These are phyloP conservation scores for Claviceps humidiphila DNA, from an alignment of 2,329 filamentous ascomycete species.

Conservation along the genomic window DNA sequence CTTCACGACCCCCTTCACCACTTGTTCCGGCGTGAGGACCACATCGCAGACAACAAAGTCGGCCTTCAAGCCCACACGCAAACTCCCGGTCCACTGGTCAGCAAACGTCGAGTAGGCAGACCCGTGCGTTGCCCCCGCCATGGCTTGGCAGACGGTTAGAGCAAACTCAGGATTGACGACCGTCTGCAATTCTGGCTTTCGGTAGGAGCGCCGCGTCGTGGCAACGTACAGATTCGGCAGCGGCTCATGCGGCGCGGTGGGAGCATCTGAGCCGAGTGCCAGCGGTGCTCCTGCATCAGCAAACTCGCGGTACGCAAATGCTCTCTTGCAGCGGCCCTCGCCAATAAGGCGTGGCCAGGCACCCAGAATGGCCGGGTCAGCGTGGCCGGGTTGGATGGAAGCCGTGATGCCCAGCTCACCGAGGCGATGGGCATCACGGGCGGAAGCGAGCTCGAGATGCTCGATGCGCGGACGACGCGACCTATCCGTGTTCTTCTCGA, in stretches of 20 bases:
- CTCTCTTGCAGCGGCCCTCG: slow-evolving; percentile 36
- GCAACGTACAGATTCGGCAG: slow-evolving; percentile 46
- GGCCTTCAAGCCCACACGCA: slow-evolving; percentile 39
- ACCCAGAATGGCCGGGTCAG: slow-evolving; percentile 46
- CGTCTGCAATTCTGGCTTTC: slow-evolving; percentile 28
- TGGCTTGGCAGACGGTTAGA: slow-evolving; percentile 37
- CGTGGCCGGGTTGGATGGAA: slow-evolving; percentile 44
- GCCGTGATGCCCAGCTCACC: slow-evolving; percentile 47
- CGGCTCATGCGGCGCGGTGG: slow-evolving; percentile 42
- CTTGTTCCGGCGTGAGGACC: slow-evolving; percentile 30
- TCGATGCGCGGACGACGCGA: slow-evolving; percentile 48
- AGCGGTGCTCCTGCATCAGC: slow-evolving; percentile 38
- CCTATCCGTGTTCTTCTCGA: slow-evolving; percentile 29
- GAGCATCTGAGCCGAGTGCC: slow-evolving; percentile 45
- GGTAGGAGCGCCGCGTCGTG: slow-evolving; percentile 41
- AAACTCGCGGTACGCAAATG: slow-evolving; percentile 52
- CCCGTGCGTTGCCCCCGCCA: slow-evolving; percentile 40
- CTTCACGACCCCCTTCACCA: slow-evolving; percentile 31
- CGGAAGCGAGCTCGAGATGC: slow-evolving; percentile 46
- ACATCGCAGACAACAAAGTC: slow-evolving; percentile 43
- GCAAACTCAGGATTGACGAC: slow-evolving; percentile 40
- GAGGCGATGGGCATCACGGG: slow-evolving; percentile 40
- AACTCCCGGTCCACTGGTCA: slow-evolving; percentile 37
- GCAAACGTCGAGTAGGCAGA: slow-evolving; percentile 46
- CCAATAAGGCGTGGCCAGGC: slow-evolving; percentile 49